Base-by-base conservation (phyloP, 495 filamentous ascomycete genomes). In the Aspergillus saccharolyticus region DNA sequence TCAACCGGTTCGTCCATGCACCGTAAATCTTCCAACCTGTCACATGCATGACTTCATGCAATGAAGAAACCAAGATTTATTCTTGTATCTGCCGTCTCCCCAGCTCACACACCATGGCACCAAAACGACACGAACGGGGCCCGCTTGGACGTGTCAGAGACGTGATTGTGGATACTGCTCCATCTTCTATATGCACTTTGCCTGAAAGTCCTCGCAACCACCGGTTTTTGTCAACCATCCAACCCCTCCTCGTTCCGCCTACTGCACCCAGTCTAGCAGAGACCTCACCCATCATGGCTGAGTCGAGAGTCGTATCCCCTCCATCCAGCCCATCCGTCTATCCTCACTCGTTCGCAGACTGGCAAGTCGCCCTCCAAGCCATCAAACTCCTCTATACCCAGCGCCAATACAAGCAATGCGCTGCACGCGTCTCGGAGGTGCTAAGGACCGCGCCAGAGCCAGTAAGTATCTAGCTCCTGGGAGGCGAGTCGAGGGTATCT, bases 371-470 rank as follows among this genome's bases (percentile, higher is more conserved):
- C 10, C 50, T 39, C 24, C 28, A 18, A 15, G n/a, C 18, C 28
- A 46, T 54, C 39, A 54, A 54, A 20, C 30, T 62, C 19, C 57
- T 76, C 10, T 77, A 73, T 57, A 44, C 70, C 16, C 69, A 70
- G 20, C 66, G 64, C 3, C 74, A 78, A 48, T 79, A 76, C 65
- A 78, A 79, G 48, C 69, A 74, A 58, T 81, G 78, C 65, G 61
- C 67, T 15, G 59, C 68, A n/a, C 66, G 66, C 19, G 70, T 68
- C 39, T 53, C 57, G 4, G 63, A 72, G 15, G 58, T 80, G 10
- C 58, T 78, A 0, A 49, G 49, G 6, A 55, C 58, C 7, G 59
- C 63, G 18, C 66, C 56, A 4, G 52, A 55, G 44, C 63, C 65
- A 28, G 74, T 78, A 59, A 51, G 72, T 67, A 10, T 24, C 20